Percentiles rank a stretch among this genome's conserved stretches.
phyloP scores from a whole-genome alignment of 2,329 filamentous ascomycete species.

The Diplocarpon rosae region DNA sequence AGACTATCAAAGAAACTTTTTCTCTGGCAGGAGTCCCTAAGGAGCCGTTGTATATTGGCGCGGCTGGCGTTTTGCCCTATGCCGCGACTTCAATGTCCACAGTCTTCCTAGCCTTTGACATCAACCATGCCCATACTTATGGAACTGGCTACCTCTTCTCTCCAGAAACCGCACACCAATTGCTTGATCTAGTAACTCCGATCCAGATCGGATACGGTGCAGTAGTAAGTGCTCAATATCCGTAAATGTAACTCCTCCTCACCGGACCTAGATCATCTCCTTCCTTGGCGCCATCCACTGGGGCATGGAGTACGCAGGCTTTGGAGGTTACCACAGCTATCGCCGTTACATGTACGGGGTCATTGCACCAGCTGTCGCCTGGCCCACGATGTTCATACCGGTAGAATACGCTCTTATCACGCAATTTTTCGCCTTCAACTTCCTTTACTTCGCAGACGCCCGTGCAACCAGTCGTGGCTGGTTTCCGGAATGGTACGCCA shows the following conservation, averaged over 20 bases:
- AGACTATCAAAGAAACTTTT: slow-evolving; percentile 59
- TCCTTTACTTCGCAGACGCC: slow-evolving; percentile 76
- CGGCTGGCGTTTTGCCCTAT: slow-evolving; percentile 77
- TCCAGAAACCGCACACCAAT: slow-evolving; percentile 56
- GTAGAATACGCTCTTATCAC: slow-evolving; percentile 74
- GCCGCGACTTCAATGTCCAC: slow-evolving; percentile 74
- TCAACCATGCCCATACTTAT: slow-evolving; percentile 54
- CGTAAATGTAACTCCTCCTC: background rate
- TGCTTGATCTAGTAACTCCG: slow-evolving; percentile 69
- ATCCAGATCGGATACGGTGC: slow-evolving; percentile 87
- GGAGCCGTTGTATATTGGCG: slow-evolving; percentile 56
- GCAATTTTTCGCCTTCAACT: slow-evolving; percentile 77
- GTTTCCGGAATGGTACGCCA: slow-evolving; percentile 76
- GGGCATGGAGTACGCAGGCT: slow-evolving; percentile 77
- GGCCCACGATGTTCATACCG: slow-evolving; percentile 80
- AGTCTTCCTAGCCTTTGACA: slow-evolving; percentile 70
- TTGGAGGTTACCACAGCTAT: slow-evolving; percentile 55
- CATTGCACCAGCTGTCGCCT: slow-evolving; percentile 67
- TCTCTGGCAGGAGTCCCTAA: slow-evolving; percentile 52
- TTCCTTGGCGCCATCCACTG: slow-evolving; percentile 90
- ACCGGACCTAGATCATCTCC: slow-evolving; percentile 58
- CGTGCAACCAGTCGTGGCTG: slow-evolving; percentile 63
- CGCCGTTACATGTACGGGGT: slow-evolving; percentile 78
- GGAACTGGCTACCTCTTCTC: slow-evolving; percentile 56
- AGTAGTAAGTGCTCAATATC: slow-evolving; percentile 42